Percentiles rank a stretch among this genome's conserved stretches.
These are phyloP conservation scores for Bjerkandera adusta DNA, from an alignment of 1,284 basidiomycete genomes.

Conservation along the genomic window DNA sequence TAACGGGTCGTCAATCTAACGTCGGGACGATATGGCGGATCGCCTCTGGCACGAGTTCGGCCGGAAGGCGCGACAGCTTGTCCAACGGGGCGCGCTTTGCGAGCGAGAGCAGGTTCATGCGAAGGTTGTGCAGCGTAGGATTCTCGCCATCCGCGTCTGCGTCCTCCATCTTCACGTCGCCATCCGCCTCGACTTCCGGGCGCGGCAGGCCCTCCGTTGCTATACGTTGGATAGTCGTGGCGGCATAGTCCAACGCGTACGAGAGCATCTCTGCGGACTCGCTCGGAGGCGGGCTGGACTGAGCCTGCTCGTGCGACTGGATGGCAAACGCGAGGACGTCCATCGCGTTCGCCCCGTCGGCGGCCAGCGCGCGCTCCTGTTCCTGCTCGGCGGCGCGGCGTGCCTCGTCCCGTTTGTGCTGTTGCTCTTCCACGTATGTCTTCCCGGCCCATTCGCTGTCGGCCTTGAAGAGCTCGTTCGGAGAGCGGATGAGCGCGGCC, in stretches of 20 bases:
- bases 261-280: conserved; percentile 50
- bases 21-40: conserved; percentile 59
- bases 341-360: conserved; percentile 28
- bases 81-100: conserved; percentile 73
- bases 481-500: conserved; percentile 55
- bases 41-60: conserved; percentile 63
- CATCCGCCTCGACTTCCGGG: not conserved
- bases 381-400: conserved; percentile 24
- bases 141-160: conserved; percentile 29
- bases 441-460: conserved; percentile 56
- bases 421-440: conserved; percentile 34
- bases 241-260: conserved; percentile 49
- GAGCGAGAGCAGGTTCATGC: conserved; percentile 68
- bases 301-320: conserved; percentile 33
- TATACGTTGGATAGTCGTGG: conserved; percentile 39
- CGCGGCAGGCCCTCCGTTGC: conserved; percentile 10
- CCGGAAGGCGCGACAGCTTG: conserved; percentile 61
- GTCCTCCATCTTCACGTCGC: conserved; percentile 13
- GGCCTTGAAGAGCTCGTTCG: conserved; percentile 63
- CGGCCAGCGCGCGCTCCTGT: conserved; percentile 21
- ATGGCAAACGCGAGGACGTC: conserved; percentile 33
- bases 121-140: conserved; percentile 47
- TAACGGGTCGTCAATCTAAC: no score
- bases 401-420: conserved; percentile 27
- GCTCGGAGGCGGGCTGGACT: conserved; percentile 26